These are phyloP conservation scores for Mortierella claussenii DNA, from an alignment of 192 early-diverging fungal genomes.

Conservation along the genomic window DNA sequence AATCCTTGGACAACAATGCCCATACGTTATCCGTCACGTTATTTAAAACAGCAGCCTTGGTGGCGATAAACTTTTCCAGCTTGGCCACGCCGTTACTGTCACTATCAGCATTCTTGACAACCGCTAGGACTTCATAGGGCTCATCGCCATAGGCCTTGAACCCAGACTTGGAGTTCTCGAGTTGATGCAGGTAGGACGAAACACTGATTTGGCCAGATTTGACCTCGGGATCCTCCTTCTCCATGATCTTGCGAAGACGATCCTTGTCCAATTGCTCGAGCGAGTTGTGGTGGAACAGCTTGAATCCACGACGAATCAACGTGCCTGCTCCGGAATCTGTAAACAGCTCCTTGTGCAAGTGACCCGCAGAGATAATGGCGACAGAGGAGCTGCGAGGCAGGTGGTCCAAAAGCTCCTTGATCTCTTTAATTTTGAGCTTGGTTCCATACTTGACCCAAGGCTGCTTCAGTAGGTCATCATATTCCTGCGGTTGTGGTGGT, in stretches of 20 bases:
- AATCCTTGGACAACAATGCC: constrained; percentile 88
- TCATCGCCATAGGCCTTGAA: constrained; percentile 92
- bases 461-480: constrained; percentile 93
- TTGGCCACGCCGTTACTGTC: constrained; percentile 64
- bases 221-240: constrained; percentile 78
- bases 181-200: constrained; percentile 76
- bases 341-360: constrained; percentile 99
- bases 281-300: constrained; percentile 77
- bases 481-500: too few relatives aligned
- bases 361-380: constrained; percentile 98
- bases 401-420: constrained; percentile 95
- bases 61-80: constrained; percentile 92
- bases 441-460: constrained; percentile 98
- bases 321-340: constrained; percentile 98
- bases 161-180: constrained; percentile 66
- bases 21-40: constrained; percentile 98
- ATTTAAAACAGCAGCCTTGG: constrained; percentile 88
- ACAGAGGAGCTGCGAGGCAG: constrained; percentile 98
- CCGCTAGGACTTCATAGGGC: constrained; percentile 91
- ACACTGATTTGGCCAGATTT: constrained; percentile 73
- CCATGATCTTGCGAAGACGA: constrained; percentile 81
- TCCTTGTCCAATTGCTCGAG: constrained; percentile 81
- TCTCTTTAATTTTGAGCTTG: constrained; percentile 97
- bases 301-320: constrained; percentile 95
- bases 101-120: constrained; percentile 69